A percentile compares a stretch with the other conserved stretches of the same genome.
Conservation (phyloP, 129 eudicot species). For the Centaurea solstitialis region DNA sequence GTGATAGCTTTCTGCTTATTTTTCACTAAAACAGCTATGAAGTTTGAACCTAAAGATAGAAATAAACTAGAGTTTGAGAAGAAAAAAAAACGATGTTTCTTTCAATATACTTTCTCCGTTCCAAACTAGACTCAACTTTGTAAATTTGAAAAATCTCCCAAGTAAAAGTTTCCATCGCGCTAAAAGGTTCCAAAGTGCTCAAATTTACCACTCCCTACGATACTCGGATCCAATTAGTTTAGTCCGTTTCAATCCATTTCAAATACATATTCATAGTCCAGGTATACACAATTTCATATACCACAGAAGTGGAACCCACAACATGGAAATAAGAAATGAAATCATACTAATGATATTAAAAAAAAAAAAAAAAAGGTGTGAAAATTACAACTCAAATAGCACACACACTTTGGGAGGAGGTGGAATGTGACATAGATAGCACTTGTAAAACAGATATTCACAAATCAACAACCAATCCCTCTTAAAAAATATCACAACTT, state of each 20-base stretch:
- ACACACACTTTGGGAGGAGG: slow-evolving; percentile 28
- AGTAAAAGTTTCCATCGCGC: background rate
- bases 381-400: slow-evolving; percentile 19
- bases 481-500: background rate
- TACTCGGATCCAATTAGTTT: background rate
- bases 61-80: no score
- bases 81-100: background rate
- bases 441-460: slow-evolving; percentile 15
- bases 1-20: background rate
- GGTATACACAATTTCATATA: background rate
- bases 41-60: background rate
- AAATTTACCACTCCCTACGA: background rate
- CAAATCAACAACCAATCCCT: background rate
- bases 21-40: background rate
- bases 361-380: slow-evolving; percentile 3
- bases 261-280: background rate
- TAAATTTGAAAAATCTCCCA: background rate
- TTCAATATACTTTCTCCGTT: background rate
- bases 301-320: slow-evolving; percentile 11
- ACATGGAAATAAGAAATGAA: slow-evolving; percentile 16
- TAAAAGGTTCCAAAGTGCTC: background rate
- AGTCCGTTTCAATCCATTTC: background rate
- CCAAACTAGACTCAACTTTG: background rate
- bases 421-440: slow-evolving; percentile 28
- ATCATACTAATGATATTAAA: background rate